These are phyloP conservation scores for Zygotorulaspora mrakii DNA, from an alignment of 1,139 yeast genomes.

Conservation along the genomic window DNA sequence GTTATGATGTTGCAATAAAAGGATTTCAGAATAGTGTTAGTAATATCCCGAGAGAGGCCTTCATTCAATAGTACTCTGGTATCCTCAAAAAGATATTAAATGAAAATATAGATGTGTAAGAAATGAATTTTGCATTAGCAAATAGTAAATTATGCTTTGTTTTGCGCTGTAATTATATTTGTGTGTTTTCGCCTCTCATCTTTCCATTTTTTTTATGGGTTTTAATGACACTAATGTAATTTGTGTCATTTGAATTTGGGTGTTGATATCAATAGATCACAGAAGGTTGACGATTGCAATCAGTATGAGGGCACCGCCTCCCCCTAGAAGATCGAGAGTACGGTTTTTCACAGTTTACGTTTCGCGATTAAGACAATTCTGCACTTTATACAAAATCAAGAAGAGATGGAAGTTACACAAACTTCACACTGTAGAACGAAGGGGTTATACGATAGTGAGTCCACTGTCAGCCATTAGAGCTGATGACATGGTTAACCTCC, in stretches of 20 bases:
- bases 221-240: not conserved
- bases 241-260: not conserved
- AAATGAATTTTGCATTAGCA: too few species aligned
- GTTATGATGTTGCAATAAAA: slow-evolving; percentile 62
- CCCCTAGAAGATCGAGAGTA: slow-evolving; percentile 29
- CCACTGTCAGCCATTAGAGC: slow-evolving; percentile 24
- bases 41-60: slow-evolving; percentile 61
- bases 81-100: not conserved
- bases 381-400: slow-evolving; percentile 20
- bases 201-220: too few species aligned
- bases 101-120: not conserved
- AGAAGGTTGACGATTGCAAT: too few species aligned
- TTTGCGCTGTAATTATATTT: too few species aligned
- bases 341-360: slow-evolving; percentile 16
- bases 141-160: too few species aligned
- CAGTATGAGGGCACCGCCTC: slow-evolving; percentile 36
- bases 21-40: slow-evolving; percentile 64
- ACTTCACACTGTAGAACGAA: slow-evolving; percentile 20
- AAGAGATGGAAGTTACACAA: slow-evolving; percentile 29
- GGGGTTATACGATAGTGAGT: slow-evolving; percentile 9
- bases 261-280: too few species aligned
- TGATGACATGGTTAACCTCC: slow-evolving; percentile 30
- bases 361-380: slow-evolving; percentile 17
- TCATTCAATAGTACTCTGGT: slow-evolving; percentile 24
- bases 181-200: too few species aligned